A percentile compares a stretch with the other conserved stretches of the same genome.
Evolutionary conservation across 768 basidiomycete species (phyloP).

Genomic region (Inosperma sp.): DNA sequence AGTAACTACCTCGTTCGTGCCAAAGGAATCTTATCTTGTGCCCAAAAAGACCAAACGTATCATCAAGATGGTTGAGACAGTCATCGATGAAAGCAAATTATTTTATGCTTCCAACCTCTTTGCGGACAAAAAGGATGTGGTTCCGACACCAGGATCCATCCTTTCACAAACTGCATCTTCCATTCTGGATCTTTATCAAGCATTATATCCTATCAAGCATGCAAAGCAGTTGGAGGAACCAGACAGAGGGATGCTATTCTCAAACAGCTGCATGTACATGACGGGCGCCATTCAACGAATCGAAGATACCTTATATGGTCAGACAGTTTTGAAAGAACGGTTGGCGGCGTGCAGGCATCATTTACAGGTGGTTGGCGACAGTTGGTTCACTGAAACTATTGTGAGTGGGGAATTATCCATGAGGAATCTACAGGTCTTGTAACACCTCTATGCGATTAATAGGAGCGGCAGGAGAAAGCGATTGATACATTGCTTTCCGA

Average conservation of each 20-base stretch:
- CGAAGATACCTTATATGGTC: constrained; percentile 25
- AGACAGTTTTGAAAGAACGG: constrained; percentile 37
- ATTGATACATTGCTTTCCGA: constrained; percentile 45
- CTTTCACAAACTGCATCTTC: constrained; percentile 59
- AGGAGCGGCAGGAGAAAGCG: constrained; percentile 48
- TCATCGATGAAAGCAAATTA: constrained; percentile 62
- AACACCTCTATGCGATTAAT: neutral
- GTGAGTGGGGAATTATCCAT: constrained; percentile 36
- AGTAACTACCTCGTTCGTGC: constrained; percentile 18
- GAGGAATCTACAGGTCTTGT: neutral
- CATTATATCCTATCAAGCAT: constrained; percentile 68
- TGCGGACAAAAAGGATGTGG: constrained; percentile 28
- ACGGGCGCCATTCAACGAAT: constrained; percentile 47
- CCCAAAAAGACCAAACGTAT: constrained; percentile 54
- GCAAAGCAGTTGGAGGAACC: constrained; percentile 43
- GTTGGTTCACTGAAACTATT: constrained; percentile 67
- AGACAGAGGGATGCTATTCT: constrained; percentile 63
- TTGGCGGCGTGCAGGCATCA: constrained; percentile 47
- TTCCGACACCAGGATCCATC: constrained; percentile 43
- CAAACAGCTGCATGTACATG: constrained; percentile 78
- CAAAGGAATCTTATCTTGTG: constrained; percentile 58
- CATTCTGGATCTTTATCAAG: constrained; percentile 74
- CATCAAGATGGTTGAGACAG: constrained; percentile 52
- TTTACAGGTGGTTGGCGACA: constrained; percentile 55
- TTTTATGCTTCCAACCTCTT: constrained; percentile 57